Evolutionary conservation across 148 eudicot species (phyloP).

Genomic region (Simmondsia chinensis): DNA sequence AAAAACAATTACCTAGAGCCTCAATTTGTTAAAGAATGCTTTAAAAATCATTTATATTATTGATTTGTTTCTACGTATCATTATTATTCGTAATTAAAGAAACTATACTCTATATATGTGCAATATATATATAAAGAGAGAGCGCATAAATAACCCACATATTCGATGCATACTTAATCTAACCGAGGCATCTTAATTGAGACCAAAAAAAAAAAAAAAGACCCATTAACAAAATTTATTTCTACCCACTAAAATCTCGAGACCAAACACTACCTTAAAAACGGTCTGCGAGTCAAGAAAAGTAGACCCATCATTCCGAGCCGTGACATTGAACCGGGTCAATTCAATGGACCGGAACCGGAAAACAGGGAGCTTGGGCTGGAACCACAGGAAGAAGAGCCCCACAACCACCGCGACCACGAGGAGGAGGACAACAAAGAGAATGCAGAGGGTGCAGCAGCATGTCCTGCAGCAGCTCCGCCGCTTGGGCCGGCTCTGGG

Average conservation of each 20-base stretch:
- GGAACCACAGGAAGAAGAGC: slow-evolving; percentile 22
- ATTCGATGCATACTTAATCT: too few relatives aligned
- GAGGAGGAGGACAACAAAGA: slow-evolving; percentile 10
- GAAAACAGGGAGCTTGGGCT: slow-evolving; percentile 28
- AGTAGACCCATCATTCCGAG: slow-evolving; percentile 13
- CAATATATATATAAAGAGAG: too few relatives aligned
- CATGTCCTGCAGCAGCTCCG: slow-evolving; percentile 14
- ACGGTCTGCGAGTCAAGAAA: slow-evolving; percentile 10
- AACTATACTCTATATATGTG: too few relatives aligned
- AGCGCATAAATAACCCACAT: too few relatives aligned
- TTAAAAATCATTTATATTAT: too few relatives aligned
- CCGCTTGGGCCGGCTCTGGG: slow-evolving; percentile 8
- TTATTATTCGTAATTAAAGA: too few relatives aligned
- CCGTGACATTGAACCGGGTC: slow-evolving; percentile 16
- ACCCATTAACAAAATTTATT: background rate
- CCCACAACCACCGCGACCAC: slow-evolving; percentile 3
- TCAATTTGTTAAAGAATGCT: too few relatives aligned
- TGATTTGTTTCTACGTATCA: too few relatives aligned
- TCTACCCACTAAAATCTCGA: background rate
- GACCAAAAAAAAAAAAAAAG: too few relatives aligned
- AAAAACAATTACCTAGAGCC: too few relatives aligned
- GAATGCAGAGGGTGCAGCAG: slow-evolving; percentile 15
- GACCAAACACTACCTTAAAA: slow-evolving; percentile 20
- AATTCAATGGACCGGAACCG: slow-evolving; percentile 23
- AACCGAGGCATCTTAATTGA: too few relatives aligned